Conservation (phyloP, 805 yeast species). For the Kazachstania martiniae region DNA sequence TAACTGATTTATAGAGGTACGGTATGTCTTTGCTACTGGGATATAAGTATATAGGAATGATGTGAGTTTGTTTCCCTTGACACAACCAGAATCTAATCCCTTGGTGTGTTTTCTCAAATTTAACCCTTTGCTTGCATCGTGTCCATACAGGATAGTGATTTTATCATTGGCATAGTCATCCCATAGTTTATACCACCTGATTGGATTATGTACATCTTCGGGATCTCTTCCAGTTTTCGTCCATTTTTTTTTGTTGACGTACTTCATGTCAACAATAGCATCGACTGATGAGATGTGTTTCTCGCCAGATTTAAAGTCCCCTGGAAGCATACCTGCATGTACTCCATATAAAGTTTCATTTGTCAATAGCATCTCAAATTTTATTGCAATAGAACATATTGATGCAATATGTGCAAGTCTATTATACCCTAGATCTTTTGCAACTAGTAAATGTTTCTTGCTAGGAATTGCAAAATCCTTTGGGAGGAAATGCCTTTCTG, state of each 20-base stretch:
- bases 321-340: slow-evolving; percentile 78
- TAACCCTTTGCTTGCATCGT: slow-evolving; percentile 74
- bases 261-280: slow-evolving; percentile 59
- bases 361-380: slow-evolving; percentile 10
- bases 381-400: slow-evolving; percentile 13
- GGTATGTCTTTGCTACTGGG: slow-evolving; percentile 4
- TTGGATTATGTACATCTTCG: slow-evolving; percentile 9
- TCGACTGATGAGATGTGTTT: slow-evolving; percentile 26
- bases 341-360: slow-evolving; percentile 44
- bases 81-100: slow-evolving; percentile 81
- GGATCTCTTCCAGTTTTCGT: slow-evolving; percentile 26
- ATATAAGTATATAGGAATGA: slow-evolving; percentile 33
- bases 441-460: slow-evolving; percentile 12
- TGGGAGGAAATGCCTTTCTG: slow-evolving; percentile 10
- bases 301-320: slow-evolving; percentile 26
- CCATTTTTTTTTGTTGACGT: slow-evolving; percentile 55
- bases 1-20: slow-evolving; percentile 7
- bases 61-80: slow-evolving; percentile 56
- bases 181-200: slow-evolving; percentile 53
- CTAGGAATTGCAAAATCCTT: slow-evolving; percentile 11
- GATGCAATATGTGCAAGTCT: slow-evolving; percentile 11
- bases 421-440: slow-evolving; percentile 13
- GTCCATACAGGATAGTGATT: slow-evolving; percentile 65
- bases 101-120: slow-evolving; percentile 51
- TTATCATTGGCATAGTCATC: slow-evolving; percentile 25